Evolutionary conservation across 305 asterid species (phyloP), one percentile per base, ranked within the genome.

Genomic region (Euphrasia arctica): DNA sequence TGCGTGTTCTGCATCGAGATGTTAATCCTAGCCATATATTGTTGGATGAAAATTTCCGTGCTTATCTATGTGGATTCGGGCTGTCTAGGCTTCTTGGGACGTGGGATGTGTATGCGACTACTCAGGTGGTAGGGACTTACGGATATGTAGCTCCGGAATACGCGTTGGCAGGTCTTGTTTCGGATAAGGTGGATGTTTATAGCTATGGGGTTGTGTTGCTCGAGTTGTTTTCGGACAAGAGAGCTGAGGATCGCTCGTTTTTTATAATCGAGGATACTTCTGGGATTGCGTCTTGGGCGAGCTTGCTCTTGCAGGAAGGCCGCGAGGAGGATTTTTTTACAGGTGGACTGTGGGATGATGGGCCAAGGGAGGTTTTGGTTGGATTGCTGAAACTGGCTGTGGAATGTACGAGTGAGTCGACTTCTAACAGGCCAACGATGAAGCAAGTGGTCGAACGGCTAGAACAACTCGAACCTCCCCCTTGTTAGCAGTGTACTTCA

Each of bases 381-480:
- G 88, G 84, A 64, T 82, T 84, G 8, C 63, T 88, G 47, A 90
- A 88, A 58, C 58, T 86, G 77, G 95, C 95, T 3, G 91, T 88
- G 18, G 82, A 79, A n/a, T 88, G 95, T 70, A 86, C 96, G 5
- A 87, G 79, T 4, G 87, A 84, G 11, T 74, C 90, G 12, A 82
- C 86, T 28, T 84, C 90, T 0, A 77, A 75, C n/a, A 72, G 95
- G 77, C 95, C 96, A 1, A 86, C 88, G 0, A 89, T 89, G 96
- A 86, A 86, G 72, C 89, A 80, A 61, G 96, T 84, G 7, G 91
- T 89, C 32, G 77, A 76, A 70, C 82, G 95, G 75, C 78, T 89
- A 57, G 82, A 86, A 65, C 91, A 82, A 66, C 88, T 89, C 31
- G 90, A 82, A 57, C 96, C 95, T 1, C 87, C 95, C 0, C 72